A percentile compares a stretch with the other conserved stretches of the same genome.
Evolutionary conservation across 1,284 basidiomycete species (phyloP).

Genomic region (Cutaneotrichosporon dermatis): DNA sequence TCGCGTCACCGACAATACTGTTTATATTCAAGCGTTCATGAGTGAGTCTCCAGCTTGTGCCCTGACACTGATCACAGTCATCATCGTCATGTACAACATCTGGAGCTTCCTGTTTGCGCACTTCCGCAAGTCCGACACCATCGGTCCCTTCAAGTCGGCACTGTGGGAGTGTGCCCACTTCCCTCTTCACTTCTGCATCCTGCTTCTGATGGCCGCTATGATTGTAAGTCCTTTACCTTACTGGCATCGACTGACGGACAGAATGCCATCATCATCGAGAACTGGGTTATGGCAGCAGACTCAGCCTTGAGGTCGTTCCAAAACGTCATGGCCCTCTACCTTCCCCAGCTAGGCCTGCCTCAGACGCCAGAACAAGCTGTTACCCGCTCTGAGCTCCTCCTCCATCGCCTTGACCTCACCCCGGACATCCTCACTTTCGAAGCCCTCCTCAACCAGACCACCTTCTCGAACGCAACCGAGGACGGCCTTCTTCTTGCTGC

Average conservation of each 20-base stretch:
- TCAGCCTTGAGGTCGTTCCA: too few species aligned
- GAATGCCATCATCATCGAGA: neutral
- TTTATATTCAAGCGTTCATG: slow-evolving; percentile 29
- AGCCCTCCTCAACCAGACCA: too few species aligned
- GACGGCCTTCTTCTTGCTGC: too few species aligned
- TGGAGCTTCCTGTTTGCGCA: slow-evolving; percentile 30
- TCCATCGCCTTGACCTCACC: too few species aligned
- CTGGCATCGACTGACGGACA: too few species aligned
- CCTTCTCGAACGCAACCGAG: too few species aligned
- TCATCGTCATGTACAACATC: slow-evolving; percentile 28
- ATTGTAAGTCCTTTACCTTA: neutral
- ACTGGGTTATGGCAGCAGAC: neutral
- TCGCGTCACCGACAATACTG: too few species aligned
- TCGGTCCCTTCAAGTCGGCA: slow-evolving; percentile 11
- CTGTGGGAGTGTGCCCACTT: slow-evolving; percentile 25
- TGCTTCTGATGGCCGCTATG: slow-evolving; percentile 5
- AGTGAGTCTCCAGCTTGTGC: neutral
- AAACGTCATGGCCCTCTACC: too few species aligned
- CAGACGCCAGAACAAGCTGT: too few species aligned
- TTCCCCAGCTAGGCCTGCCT: too few species aligned
- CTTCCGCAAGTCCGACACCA: slow-evolving; percentile 19
- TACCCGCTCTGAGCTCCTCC: too few species aligned
- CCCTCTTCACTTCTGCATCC: slow-evolving; percentile 13
- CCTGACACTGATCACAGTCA: slow-evolving; percentile 1
- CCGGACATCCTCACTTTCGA: too few species aligned